Conservation (phyloP, 345 rosid genomes). For the Ailanthus altissimus region DNA sequence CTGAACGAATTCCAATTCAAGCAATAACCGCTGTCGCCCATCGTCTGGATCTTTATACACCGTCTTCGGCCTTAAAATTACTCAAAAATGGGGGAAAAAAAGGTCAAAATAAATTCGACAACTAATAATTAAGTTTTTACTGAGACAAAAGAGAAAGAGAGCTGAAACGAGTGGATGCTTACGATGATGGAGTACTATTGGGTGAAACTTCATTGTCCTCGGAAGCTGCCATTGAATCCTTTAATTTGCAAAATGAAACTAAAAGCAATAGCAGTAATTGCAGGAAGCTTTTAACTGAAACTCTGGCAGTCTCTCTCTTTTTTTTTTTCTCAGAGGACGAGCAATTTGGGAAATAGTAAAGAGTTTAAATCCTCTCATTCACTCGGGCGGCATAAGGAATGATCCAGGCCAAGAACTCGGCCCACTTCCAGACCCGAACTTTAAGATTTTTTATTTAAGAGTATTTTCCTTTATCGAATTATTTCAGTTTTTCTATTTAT, state of each 20-base stretch:
- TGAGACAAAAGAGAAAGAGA: background rate
- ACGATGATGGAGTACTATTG: conserved; percentile 22
- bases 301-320: too few species aligned
- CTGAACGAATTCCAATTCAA: conserved; percentile 90
- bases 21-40: conserved; percentile 82
- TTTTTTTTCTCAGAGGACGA: too few species aligned
- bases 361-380: too few species aligned
- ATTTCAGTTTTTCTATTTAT: too few species aligned
- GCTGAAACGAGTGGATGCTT: conserved; percentile 5
- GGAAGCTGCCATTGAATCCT: conserved; percentile 23
- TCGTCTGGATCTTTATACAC: conserved; percentile 86
- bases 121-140: background rate
- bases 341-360: too few species aligned
- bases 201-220: conserved; percentile 24
- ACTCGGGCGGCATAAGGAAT: too few species aligned
- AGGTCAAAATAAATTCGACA: too few species aligned
- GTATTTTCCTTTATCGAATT: too few species aligned
- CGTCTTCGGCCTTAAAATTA: conserved; percentile 47
- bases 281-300: too few species aligned
- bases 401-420: too few species aligned
- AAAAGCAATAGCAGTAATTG: background rate
- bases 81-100: background rate
- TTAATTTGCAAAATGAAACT: background rate
- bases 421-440: too few species aligned
- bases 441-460: too few species aligned